phyloP scores from a whole-genome alignment of 83 land plant genomes.

The Thuja plicata region DNA sequence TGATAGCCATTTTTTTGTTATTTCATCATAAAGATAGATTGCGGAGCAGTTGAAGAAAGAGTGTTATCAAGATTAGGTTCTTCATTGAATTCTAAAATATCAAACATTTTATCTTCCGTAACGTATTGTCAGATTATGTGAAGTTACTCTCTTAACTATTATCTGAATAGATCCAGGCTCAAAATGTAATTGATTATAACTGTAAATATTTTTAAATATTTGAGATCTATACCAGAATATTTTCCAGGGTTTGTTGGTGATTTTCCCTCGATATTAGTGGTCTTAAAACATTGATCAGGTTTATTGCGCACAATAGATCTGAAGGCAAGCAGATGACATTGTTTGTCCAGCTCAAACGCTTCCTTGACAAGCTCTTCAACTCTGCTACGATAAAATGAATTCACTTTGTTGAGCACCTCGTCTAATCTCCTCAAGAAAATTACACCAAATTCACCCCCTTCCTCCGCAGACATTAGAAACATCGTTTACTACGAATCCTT shows the following conservation, averaged over 20 bases:
- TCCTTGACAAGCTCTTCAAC: conserved; percentile 44
- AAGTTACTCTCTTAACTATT: neutral
- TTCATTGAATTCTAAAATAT: neutral
- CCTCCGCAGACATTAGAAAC: conserved; percentile 29
- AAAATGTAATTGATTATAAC: neutral
- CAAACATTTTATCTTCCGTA: neutral
- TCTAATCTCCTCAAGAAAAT: conserved; percentile 36
- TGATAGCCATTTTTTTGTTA: too few relatives aligned
- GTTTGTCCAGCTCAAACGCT: conserved; percentile 26
- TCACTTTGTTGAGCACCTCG: conserved; percentile 42
- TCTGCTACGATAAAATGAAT: conserved; percentile 29
- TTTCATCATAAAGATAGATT: too few relatives aligned
- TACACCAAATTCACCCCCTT: conserved; percentile 31
- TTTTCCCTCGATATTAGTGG: neutral
- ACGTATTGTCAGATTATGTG: neutral
- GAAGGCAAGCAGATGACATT: conserved; percentile 49
- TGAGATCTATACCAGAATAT: neutral
- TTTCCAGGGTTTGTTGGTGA: neutral
- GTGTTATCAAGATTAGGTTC: neutral
- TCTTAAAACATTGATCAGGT: neutral
- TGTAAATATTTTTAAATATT: neutral
- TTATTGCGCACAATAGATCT: conserved; percentile 31
- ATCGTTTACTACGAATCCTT: conserved; percentile 18
- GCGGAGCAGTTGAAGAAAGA: neutral
- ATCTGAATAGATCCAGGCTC: neutral